These are phyloP conservation scores for Starmera amethionina DNA, from an alignment of 805 yeast species.

Conservation along the genomic window DNA sequence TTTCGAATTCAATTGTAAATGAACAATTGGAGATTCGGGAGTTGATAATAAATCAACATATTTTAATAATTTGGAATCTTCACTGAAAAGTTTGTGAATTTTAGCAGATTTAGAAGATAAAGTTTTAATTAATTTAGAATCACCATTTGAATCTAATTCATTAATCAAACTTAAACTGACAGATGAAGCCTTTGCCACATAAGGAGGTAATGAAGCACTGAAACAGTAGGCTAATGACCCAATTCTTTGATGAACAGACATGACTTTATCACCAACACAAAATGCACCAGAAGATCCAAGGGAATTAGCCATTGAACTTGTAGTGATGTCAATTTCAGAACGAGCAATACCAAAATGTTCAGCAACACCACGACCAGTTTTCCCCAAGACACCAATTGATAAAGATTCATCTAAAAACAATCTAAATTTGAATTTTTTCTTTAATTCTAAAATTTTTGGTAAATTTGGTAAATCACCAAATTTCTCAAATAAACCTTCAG, in stretches of 20 bases:
- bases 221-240: conserved; percentile 86
- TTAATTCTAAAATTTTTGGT: conserved; percentile 58
- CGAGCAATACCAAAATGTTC: conserved; percentile 68
- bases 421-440: conserved; percentile 75
- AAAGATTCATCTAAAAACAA: conserved; percentile 80
- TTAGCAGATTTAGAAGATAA: conserved; percentile 31
- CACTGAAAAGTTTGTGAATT: conserved; percentile 31
- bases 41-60: conserved; percentile 45
- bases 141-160: conserved; percentile 23
- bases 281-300: conserved; percentile 89
- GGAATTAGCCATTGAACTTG: conserved; percentile 77
- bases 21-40: conserved; percentile 56
- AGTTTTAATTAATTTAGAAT: conserved; percentile 22
- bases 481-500: conserved; percentile 82
- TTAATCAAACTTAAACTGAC: conserved; percentile 42
- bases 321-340: conserved; percentile 61
- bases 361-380: conserved; percentile 74
- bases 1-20: conserved; percentile 47
- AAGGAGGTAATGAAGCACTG: conserved; percentile 92
- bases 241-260: conserved; percentile 89
- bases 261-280: conserved; percentile 75
- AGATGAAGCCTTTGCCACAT: conserved; percentile 61
- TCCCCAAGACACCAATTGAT: conserved; percentile 81
- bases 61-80: conserved; percentile 25
- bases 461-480: conserved; percentile 75